Percentiles rank a stretch among this genome's conserved stretches.
phyloP scores from a whole-genome alignment of 345 rosid species.

The Eucalyptus caleyi region DNA sequence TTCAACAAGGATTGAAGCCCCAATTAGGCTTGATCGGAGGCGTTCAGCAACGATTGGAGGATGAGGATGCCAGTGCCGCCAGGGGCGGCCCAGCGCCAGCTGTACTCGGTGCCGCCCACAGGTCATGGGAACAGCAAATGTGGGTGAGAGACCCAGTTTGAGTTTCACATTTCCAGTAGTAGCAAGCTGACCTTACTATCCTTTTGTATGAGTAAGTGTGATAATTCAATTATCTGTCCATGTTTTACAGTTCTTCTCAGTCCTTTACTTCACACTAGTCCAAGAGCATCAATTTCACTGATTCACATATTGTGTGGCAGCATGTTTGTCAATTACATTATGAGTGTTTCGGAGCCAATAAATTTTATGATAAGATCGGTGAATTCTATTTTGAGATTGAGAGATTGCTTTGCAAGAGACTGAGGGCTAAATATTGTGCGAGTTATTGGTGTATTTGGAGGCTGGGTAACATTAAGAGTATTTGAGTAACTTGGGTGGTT shows the following conservation, averaged over 20 bases:
- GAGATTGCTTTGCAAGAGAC: not conserved
- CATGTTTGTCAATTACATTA: not conserved
- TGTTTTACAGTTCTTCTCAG: too few relatives aligned
- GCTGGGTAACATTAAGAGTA: not conserved
- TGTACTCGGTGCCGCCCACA: not conserved
- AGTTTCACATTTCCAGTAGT: not conserved
- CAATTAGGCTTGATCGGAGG: not conserved
- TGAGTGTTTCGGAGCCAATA: not conserved
- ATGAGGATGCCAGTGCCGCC: not conserved
- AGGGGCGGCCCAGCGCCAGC: not conserved
- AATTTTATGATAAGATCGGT: not conserved
- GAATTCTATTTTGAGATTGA: not conserved
- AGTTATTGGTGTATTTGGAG: not conserved
- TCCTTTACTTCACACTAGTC: too few relatives aligned
- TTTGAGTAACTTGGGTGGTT: not conserved
- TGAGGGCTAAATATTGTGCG: not conserved
- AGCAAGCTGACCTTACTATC: not conserved
- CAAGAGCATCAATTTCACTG: too few relatives aligned
- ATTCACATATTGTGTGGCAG: not conserved
- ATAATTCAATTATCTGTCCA: not conserved
- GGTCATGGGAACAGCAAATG: not conserved
- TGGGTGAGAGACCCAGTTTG: not conserved
- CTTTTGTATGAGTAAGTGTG: not conserved
- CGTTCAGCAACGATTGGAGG: not conserved
- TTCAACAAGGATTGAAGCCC: not conserved